Evolutionary conservation across 2,329 filamentous ascomycete genomes (phyloP), one percentile per base, ranked within the genome.

Genomic region (Leptographium lundbergii): DNA sequence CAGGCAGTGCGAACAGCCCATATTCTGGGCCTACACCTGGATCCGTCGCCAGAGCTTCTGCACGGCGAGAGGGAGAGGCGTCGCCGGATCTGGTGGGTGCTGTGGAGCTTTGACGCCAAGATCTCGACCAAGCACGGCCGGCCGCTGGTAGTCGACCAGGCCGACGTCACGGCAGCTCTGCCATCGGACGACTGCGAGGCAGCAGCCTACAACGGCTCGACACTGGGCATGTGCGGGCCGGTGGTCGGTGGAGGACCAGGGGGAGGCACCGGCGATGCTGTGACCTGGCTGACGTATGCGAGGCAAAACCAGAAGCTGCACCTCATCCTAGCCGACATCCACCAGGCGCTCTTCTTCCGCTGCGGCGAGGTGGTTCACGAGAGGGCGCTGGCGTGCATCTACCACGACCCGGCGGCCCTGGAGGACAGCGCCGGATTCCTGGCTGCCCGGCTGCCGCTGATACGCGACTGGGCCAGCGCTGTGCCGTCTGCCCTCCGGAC

Each of bases 11-110:
- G 76, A 10, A 75, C 71, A 1, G 77, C 76, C 7, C 70, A 78
- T 48, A 73, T 76, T 45, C 65, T 80, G 0, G 77, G 78, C 0
- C 67, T 81, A 6, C 77, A 80, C 65, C 63, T 73, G 0, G 76
- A 80, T 25, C 76, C 77, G 1, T 67, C 72, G 0, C 59, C 61
- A 9, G 64, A 67, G 52, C 61, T 76, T 54, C 66, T 73, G 0
- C 60, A 59, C 6, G 57, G 60, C 1, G 67, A 75, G 57, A 64
- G 70, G 27, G 77, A 79, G 61, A 65, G 77, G 61, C 74, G 75
- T 6, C 77, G 73, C 61, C 71, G 78, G 1, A 61, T 81, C 19
- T 82, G 79, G 79, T 81, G 78, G 77, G 67, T 66, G 0, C 63
- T 82, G 1, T 81, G 75, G 65, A 66, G 69, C 1, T 65, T 79